Evolutionary conservation across 768 basidiomycete species (phyloP).

Genomic region (Suillus clintonianus): DNA sequence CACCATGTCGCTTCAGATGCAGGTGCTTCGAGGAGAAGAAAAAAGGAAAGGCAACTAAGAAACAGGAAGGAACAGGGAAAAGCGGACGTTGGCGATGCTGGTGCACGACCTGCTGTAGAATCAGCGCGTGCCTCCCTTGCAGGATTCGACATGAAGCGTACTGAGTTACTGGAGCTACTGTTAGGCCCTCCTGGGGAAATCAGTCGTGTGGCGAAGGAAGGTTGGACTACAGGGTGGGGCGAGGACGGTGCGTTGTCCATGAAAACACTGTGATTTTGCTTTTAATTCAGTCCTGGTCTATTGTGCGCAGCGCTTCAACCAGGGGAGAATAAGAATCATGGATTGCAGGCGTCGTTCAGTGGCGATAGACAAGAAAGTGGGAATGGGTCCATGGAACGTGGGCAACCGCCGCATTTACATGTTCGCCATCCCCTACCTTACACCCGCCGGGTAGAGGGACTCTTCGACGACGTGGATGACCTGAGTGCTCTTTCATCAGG

Average conservation of each 20-base stretch:
- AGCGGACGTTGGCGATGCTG: neutral
- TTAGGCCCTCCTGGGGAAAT: neutral
- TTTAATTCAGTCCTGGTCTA: neutral
- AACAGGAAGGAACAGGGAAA: neutral
- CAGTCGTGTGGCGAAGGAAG: slow-evolving; percentile 1
- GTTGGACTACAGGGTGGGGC: slow-evolving; percentile 20
- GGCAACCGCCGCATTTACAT: slow-evolving; percentile 20
- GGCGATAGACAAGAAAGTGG: slow-evolving; percentile 4
- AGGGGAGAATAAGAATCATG: neutral
- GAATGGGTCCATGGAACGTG: neutral
- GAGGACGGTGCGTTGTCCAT: slow-evolving; percentile 22
- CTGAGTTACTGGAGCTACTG: neutral
- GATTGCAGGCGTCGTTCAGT: slow-evolving; percentile 18
- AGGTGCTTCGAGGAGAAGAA: neutral
- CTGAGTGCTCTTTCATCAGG: neutral
- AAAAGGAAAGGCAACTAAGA: neutral
- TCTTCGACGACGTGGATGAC: slow-evolving; percentile 3
- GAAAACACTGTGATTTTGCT: neutral
- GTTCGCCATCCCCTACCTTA: slow-evolving; percentile 24
- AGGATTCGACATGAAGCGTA: neutral
- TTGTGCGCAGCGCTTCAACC: neutral
- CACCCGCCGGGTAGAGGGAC: slow-evolving; percentile 27
- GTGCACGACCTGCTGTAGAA: neutral
- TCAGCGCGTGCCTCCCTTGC: neutral
- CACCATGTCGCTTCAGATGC: neutral